Base-by-base conservation (phyloP, 768 basidiomycete genomes). In the Boletus edulis region DNA sequence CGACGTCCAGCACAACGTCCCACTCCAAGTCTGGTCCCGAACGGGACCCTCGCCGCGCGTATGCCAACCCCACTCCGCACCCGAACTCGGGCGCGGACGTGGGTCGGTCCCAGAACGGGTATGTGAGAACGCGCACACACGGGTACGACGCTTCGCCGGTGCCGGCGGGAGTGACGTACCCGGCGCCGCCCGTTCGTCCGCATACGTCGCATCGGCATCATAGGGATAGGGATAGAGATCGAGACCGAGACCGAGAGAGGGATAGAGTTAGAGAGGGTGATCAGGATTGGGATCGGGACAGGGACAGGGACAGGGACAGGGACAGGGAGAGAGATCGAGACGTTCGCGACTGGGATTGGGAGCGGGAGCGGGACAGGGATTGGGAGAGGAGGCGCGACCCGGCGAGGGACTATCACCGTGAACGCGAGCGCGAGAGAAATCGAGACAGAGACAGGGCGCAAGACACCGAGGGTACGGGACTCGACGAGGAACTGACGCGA, bases 61-160 rank as follows among this genome's bases (percentile, higher is more conserved):
- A 37, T 37, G 35, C 35, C 35, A 13, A 13, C 35, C 41, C 17
- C 4, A 37, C n/a, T 22, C 39, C 47, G 9, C 5, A 24, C 2
- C 13, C 24, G 24, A 22, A 42, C 20, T 4, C 22, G 24, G n/a
- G 50, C 20, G 3, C 42, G 13, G 44, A 46, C 4, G 2, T 14
- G 13, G 53, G n/a, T 17, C 46, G 40, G 31, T 15, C 31, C 1
- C 27, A 14, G 31, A 18, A 18, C 2, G 51, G 56, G 1, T 51
- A 64, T 13, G 34, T 29, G 13, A 54, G 52, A 4, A 10, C 52
- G 38, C 63, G 57, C 34, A 47, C 57, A 20, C 62, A 65, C 37
- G 61, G 60, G 40, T 70, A 70, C 34, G 69, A 69, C 14, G 46
- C 59, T 5, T 55, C 69, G 29, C 69, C 69, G 14, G 20, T 70